Base-by-base conservation (phyloP, 2,329 filamentous ascomycete species). In the Paracorniculantispora psalliotae region DNA sequence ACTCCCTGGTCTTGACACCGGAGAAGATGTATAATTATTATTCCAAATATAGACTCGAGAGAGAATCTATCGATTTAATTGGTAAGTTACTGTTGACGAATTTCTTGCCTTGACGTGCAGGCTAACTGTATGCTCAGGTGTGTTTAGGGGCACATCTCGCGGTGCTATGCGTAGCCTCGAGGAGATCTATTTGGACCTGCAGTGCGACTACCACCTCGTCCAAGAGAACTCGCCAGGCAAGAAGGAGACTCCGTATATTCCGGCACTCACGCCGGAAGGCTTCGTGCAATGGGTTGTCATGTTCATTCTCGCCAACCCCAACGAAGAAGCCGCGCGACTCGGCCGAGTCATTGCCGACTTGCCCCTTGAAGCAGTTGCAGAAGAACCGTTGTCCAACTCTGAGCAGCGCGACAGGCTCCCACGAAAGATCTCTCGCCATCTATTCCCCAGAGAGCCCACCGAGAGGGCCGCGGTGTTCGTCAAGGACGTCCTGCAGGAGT, bases 21-120 rank as follows among this genome's bases (percentile, higher is more conserved):
- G 75, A 83, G 5, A 94, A 94, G 73, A 82, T 96, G 77, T 79
- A 83, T 15, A 79, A 81, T 50, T 90, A 92, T 64, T 96, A 96
- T 68, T 78, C 82, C 17, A 81, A 83, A 57, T 88, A 88, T 60
- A 80, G 79, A 53, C 70, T 92, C 1, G 73, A 82, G 0, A 74
- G 80, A 15, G 91, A 96, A 66, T 76, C 79, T 2, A 87, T 90
- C 68, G 86, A 85, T 2, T 91, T 90, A 77, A 73, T 82, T 64
- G 80, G 87, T 88, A 73, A 72, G 80, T 41, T 19, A n/a, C n/a
- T n/a, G 12, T 17, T 21, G 4, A 44, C 23, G 26, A 21, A 5
- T 26, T 17, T 4, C 19, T 30, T 17, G 7, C 25, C 50, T 13
- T 2, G 9, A 12, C 10, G 13, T 8, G 12, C 12, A 33, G 15